These are phyloP conservation scores for Trypanosoma rangeli DNA, from an alignment of 208 protist species.

Conservation along the genomic window DNA sequence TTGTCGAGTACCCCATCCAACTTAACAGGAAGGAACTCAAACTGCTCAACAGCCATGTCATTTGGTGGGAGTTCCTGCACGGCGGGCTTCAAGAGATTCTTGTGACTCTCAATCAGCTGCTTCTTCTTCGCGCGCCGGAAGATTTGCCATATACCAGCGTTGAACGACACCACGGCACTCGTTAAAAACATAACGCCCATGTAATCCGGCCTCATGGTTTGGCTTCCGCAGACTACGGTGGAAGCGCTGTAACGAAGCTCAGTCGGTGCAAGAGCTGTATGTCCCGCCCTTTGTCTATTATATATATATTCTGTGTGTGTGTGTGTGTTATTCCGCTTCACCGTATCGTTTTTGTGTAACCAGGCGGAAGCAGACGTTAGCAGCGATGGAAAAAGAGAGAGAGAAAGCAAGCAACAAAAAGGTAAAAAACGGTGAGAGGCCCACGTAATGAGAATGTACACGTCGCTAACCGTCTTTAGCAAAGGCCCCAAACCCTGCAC, in stretches of 20 bases:
- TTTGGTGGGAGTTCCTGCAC: slow-evolving; percentile 47
- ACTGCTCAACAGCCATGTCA: slow-evolving; percentile 43
- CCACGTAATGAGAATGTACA: too few relatives aligned
- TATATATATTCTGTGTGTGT: slow-evolving; percentile 6
- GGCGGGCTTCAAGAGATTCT: slow-evolving; percentile 65
- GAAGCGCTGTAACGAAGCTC: neutral
- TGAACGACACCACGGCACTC: slow-evolving; percentile 85
- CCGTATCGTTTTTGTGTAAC: too few relatives aligned
- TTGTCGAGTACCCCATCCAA: slow-evolving; percentile 86
- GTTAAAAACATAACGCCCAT: slow-evolving; percentile 82
- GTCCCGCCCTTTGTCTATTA: neutral
- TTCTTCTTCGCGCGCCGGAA: slow-evolving; percentile 73
- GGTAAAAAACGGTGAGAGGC: too few relatives aligned
- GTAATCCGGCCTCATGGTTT: slow-evolving; percentile 81
- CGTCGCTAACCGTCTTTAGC: too few relatives aligned
- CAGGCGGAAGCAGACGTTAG: neutral
- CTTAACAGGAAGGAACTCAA: slow-evolving; percentile 61
- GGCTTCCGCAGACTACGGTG: neutral
- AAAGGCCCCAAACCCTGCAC: too few relatives aligned
- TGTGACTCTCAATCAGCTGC: slow-evolving; percentile 80
- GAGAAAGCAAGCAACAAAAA: neutral
- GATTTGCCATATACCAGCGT: slow-evolving; percentile 87
- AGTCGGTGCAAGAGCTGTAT: neutral
- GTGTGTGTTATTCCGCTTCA: too few relatives aligned
- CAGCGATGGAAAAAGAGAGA: neutral